Conservation (phyloP, 176 grass and related monocot species). For the Olyra latifolia region DNA sequence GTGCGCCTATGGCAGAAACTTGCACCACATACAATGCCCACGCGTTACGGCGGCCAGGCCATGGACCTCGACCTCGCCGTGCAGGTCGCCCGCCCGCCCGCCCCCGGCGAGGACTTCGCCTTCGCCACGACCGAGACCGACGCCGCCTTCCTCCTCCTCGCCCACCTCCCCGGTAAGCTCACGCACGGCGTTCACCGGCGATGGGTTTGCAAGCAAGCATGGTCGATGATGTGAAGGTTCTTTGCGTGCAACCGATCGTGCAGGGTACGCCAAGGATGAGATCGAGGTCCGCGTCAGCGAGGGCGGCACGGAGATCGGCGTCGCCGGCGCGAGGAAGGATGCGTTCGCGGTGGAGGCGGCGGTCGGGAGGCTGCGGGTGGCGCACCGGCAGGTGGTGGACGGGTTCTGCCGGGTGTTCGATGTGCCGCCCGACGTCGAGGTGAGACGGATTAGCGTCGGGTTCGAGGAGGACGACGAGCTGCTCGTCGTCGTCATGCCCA, state of each 20-base stretch:
- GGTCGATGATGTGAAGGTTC: background rate
- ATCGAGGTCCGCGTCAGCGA: conserved; percentile 56
- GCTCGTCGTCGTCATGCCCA: conserved; percentile 79
- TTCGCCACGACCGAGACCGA: conserved; percentile 67
- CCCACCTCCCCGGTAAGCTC: conserved; percentile 67
- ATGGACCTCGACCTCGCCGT: conserved; percentile 80
- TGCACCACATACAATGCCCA: background rate
- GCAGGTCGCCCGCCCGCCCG: conserved; percentile 18
- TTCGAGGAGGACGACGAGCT: conserved; percentile 75
- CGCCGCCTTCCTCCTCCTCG: conserved; percentile 67
- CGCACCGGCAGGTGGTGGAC: conserved; percentile 41
- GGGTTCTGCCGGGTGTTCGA: conserved; percentile 56
- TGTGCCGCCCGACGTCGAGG: conserved; percentile 49
- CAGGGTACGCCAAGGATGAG: conserved; percentile 70
- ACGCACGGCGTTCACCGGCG: background rate
- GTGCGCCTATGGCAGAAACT: no score
- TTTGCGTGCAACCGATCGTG: background rate
- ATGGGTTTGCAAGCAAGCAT: no score
- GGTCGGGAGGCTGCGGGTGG: conserved; percentile 41
- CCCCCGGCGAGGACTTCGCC: conserved; percentile 44
- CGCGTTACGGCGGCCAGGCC: background rate
- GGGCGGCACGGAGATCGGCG: conserved; percentile 47
- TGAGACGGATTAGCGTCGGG: conserved; percentile 45
- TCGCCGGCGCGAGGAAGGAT: conserved; percentile 45
- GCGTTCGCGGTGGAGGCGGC: conserved; percentile 40